Base-by-base conservation (phyloP, 2,329 filamentous ascomycete species). In the Hypoxylon sp. region DNA sequence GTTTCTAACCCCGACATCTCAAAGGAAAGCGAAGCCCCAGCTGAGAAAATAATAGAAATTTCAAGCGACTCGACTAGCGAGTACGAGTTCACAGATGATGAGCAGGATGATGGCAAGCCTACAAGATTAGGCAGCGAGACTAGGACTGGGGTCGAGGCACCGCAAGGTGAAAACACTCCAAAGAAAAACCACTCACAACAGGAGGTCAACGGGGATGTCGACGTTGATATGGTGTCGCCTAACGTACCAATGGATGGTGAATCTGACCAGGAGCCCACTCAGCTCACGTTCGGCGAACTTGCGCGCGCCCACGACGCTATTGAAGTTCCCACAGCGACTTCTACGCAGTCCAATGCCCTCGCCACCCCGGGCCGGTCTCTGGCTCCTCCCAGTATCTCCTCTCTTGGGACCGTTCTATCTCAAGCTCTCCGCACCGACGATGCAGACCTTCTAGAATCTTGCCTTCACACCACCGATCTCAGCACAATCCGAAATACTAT, bases 361-460 rank as follows among this genome's bases (percentile, higher is more conserved):
- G 63, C 83, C 78, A 69, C 83, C 9, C 79, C 82, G 48, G 80
- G 80, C 76, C 83, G 83, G 67, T 80, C 82, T 60, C 83, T 91
- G 68, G 85, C 86, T 17, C 84, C 89, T 19, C 92, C 91, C 11
- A 90, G 90, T 11, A 90, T 92, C 66, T 90, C 93, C 66, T 97
- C 95, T 5, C 88, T 99, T 55, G 92, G 92, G 52, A 97, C 94
- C 4, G 94, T 98, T n/a, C 90, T 99, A 66, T 91, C 94, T 13
- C 95, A 98, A 80, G 94, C 96, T 5, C 90, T 99, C 63, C 92
- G 92, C 76, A 98, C 94, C 68, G 96, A 98, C 81, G 96, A 99
- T 82, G 87, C 88, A 69, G 90, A 92, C 70, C 91, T 98, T 58
- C 90, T 99, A 74, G 95, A 98, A 84, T 94, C 93, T 0, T 98